Percentiles rank a stretch among this genome's conserved stretches.
Conservation (phyloP, 2,329 filamentous ascomycete genomes). For the Ophiocordyceps polyrhachis-furcata region DNA sequence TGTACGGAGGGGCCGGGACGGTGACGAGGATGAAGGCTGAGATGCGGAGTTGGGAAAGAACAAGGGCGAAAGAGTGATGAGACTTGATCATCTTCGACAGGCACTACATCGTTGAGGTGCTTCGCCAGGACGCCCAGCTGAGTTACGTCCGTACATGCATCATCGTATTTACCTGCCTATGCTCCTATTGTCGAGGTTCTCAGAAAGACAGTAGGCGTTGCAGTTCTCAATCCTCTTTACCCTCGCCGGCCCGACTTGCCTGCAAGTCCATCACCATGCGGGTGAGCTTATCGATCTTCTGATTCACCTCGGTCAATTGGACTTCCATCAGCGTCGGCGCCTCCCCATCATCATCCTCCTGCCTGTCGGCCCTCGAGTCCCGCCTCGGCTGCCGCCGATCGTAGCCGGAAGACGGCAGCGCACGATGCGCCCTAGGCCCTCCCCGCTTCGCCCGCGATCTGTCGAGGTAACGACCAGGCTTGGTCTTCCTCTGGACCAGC, state of each 20-base stretch:
- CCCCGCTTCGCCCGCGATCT: slow-evolving; percentile 18
- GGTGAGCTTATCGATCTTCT: slow-evolving; percentile 40
- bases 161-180: no score
- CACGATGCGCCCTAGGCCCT: slow-evolving; percentile 5
- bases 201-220: no score
- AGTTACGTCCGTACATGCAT: no score
- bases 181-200: no score
- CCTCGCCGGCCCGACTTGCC: slow-evolving; percentile 1
- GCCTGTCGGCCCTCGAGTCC: slow-evolving; percentile 5
- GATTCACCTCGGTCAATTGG: slow-evolving; percentile 32
- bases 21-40: slow-evolving; percentile 46
- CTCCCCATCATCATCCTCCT: slow-evolving; percentile 16
- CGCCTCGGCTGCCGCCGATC: slow-evolving; percentile 3
- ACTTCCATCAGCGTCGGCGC: slow-evolving; percentile 25
- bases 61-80: no score
- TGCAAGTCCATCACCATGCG: slow-evolving; percentile 32
- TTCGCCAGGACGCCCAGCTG: no score
- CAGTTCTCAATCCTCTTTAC: not conserved
- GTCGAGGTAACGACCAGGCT: slow-evolving; percentile 26
- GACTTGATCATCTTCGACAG: no score
- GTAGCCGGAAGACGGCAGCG: slow-evolving; percentile 4
- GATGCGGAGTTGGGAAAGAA: no score
- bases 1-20: slow-evolving; percentile 46
- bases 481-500: slow-evolving; percentile 20
- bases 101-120: no score